phyloP scores from a whole-genome alignment of 2,329 filamentous ascomycete species.

The Aspergillus costaricaensis region DNA sequence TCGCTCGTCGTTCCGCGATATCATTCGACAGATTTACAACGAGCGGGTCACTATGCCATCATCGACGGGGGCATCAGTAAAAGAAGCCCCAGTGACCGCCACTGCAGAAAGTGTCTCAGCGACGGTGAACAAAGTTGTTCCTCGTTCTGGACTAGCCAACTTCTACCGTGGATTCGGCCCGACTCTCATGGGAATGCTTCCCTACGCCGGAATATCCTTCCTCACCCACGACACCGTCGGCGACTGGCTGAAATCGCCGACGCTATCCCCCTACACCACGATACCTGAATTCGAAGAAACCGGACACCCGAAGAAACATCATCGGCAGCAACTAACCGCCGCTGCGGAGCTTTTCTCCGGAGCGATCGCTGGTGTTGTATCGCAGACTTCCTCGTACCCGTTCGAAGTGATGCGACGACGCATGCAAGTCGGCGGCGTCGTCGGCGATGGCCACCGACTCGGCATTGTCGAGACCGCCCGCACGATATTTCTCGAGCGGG shows the following conservation, averaged over 20 bases:
- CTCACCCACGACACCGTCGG: constrained; percentile 89
- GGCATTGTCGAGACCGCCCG: constrained; percentile 75
- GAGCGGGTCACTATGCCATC: constrained; percentile 60
- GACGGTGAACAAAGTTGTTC: constrained; percentile 55
- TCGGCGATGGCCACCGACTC: constrained; percentile 82
- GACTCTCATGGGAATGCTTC: constrained; percentile 90
- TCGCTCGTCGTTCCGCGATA: constrained; percentile 69
- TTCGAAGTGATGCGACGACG: constrained; percentile 87
- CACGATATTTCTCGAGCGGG: constrained; percentile 74
- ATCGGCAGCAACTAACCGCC: constrained; percentile 71
- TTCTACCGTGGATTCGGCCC: constrained; percentile 95
- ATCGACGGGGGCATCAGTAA: constrained; percentile 41
- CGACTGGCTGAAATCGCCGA: constrained; percentile 73
- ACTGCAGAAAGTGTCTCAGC: constrained; percentile 37
- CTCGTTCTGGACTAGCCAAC: constrained; percentile 73
- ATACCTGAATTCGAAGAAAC: constrained; percentile 59
- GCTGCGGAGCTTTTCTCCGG: constrained; percentile 87
- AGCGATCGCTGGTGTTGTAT: constrained; percentile 81
- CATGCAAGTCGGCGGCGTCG: constrained; percentile 95
- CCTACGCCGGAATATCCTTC: constrained; percentile 94
- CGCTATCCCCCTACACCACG: constrained; percentile 72
- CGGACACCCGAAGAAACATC: constrained; percentile 46
- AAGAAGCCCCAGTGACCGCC: constrained; percentile 42
- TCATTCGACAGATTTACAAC: constrained; percentile 83
- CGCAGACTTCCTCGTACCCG: constrained; percentile 90